Conservation (phyloP, 345 rosid genomes). For the Euphorbia lathyris region DNA sequence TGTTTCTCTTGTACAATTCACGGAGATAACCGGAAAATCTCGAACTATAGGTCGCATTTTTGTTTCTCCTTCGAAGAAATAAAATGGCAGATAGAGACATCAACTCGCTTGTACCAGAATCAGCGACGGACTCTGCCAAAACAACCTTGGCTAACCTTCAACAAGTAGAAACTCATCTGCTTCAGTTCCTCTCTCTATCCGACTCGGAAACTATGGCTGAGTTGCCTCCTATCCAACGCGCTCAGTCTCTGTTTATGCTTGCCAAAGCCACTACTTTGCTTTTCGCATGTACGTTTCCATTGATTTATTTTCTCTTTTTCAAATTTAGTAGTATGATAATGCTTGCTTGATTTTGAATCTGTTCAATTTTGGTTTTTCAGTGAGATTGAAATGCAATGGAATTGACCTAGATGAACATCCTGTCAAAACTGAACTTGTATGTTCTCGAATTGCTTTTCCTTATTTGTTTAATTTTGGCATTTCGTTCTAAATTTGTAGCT, state of each 20-base stretch:
- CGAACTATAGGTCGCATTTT: too few relatives aligned
- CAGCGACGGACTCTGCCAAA: conserved; percentile 64
- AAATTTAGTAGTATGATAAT: neutral
- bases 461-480: neutral
- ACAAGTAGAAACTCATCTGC: conserved; percentile 50
- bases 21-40: too few relatives aligned
- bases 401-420: conserved; percentile 80
- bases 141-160: conserved; percentile 41
- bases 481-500: neutral
- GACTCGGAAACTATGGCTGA: conserved; percentile 62
- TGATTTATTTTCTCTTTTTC: neutral
- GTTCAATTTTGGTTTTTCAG: conserved; percentile 33
- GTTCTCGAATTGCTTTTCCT: conserved; percentile 18
- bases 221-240: conserved; percentile 69
- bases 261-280: conserved; percentile 70
- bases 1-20: too few relatives aligned
- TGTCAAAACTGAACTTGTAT: conserved; percentile 82
- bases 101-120: conserved; percentile 47
- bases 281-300: conserved; percentile 40
- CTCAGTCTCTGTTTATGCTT: conserved; percentile 56
- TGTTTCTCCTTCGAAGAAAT: neutral
- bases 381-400: conserved; percentile 81
- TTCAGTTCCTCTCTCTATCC: conserved; percentile 47
- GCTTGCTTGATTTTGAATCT: conserved; percentile 6
- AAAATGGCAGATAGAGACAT: conserved; percentile 9